Evolutionary conservation across 2,329 filamentous ascomycete species (phyloP), one percentile per base, ranked within the genome.

Genomic region (Pseudocercospora vitis): DNA sequence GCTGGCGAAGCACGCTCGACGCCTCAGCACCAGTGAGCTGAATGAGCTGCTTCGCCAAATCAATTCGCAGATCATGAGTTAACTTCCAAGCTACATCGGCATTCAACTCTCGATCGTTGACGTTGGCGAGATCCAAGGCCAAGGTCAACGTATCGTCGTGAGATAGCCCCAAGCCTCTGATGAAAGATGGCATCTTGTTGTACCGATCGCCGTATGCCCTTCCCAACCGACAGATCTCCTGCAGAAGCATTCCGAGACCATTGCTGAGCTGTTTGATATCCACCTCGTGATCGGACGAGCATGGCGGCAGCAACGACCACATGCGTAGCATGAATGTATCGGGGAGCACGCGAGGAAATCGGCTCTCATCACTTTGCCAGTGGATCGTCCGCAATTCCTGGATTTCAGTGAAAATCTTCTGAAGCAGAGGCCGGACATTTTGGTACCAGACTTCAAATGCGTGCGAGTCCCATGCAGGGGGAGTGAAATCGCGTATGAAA

Each of bases 241-340:
- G 26, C 7, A 50, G 7, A 26, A 46, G 26, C 8, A 4, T 21
- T 23, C 18, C 12, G 19, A 56, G 6, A 23, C 21, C 29, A 12
- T 28, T 40, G 12, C 21, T 4, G 2, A 40, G 19, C 7, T 23
- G 37, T 11, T 23, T 23, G 9, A 40, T 11, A 23, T 40, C 37
- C 12, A 19, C 7, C 42, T 44, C 48, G 24, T 40, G 37, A 19
- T 18, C 16, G 26, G 31, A 24, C 7, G 31, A 19, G 26, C 39
- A 26, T 19, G 31, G 29, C 26, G 63, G 68, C 5, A 63, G 52
- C 4, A 71, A 54, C 2, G 71, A 54, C 50, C 61, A 59, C 5
- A 72, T 61, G 0, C 59, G 60, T 39, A 65, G 56, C 1, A 14
- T 3, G 42, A 67, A 69, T 0, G 64, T 65, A 16, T 55, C 49